Evolutionary conservation across 768 basidiomycete genomes (phyloP), one percentile per base, ranked within the genome.

Genomic region (Termitomyces sp.): DNA sequence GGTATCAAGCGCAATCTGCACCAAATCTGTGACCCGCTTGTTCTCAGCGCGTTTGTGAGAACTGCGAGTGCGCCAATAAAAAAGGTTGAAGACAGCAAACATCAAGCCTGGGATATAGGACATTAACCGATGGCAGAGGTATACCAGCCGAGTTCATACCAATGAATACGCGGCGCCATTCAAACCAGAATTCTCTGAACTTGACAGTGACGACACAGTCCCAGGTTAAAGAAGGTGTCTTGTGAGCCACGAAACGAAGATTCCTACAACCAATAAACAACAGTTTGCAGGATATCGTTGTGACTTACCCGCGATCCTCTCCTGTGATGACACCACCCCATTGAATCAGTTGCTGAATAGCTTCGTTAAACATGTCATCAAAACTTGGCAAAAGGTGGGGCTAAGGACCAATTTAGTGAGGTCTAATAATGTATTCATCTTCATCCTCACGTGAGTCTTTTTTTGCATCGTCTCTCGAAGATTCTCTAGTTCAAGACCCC

Each of bases 1-100:
- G 18, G 85, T 83, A 63, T 91, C 87, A 52, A 94, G 82, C 12
- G 87, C 88, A 57, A 86, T 82, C 70, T 88, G 87, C 24, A 92
- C 92, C 50, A 94, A 78, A 64, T 81, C 84, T 55, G 82, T 79
- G 59, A 91, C 83, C 57, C 85, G 88, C 63, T 77, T 79, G 58
- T 72, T 76, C 69, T 93, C 89, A 8, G 76, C 71, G 66, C 75
- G 76, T 63, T 74, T 80, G 62, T 76, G 79, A 57, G 79, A 76
- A 60, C 82, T 74, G 49, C 78, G 77, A 20, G 72, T 59, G 20
- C 58, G 59, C 31, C 53, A 57, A 50, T 56, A 58, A 16, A 66
- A 34, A 22, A 64, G 34, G 24, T 58, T 46, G 13, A 60, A 31
- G 13, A 59, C 46, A n/a, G 41, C 42, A 50, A 59, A 10, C 0